Conservation (phyloP, 192 early-diverging fungal genomes). For the Gryganskiella cystojenkinii region DNA sequence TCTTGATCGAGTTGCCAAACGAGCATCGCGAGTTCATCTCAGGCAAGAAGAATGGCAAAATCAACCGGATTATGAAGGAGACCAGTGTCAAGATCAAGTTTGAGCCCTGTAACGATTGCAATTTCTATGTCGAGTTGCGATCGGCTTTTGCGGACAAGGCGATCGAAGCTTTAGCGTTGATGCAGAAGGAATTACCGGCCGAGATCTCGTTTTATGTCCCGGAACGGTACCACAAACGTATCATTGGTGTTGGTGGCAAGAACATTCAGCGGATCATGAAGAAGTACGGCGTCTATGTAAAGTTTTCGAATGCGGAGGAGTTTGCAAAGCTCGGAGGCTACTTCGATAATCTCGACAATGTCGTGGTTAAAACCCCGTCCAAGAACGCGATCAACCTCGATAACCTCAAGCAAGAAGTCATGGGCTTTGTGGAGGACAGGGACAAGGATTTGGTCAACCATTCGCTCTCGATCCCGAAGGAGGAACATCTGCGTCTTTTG, state of each 20-base stretch:
- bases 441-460: constrained; percentile 64
- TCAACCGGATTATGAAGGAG: constrained; percentile 85
- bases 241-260: constrained; percentile 89
- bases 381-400: constrained; percentile 82
- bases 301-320: constrained; percentile 87
- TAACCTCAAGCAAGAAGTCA: constrained; percentile 71
- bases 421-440: constrained; percentile 59
- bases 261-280: constrained; percentile 95
- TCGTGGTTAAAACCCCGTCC: constrained; percentile 83
- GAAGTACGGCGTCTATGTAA: constrained; percentile 88
- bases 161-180: constrained; percentile 73
- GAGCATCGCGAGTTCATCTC: constrained; percentile 89
- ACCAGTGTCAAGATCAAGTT: constrained; percentile 78
- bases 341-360: constrained; percentile 85
- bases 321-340: constrained; percentile 82
- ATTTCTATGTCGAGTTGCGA: constrained; percentile 83
- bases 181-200: constrained; percentile 87
- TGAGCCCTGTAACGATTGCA: constrained; percentile 75
- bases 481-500: constrained; percentile 66
- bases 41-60: constrained; percentile 91
- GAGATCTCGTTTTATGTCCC: constrained; percentile 88
- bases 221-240: constrained; percentile 86
- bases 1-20: constrained; percentile 79
- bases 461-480: constrained; percentile 64
- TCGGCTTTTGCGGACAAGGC: constrained; percentile 63